Percentiles rank a stretch among this genome's conserved stretches.
Evolutionary conservation across 768 basidiomycete species (phyloP).

Genomic region (Coprinopsis strossmayeri): DNA sequence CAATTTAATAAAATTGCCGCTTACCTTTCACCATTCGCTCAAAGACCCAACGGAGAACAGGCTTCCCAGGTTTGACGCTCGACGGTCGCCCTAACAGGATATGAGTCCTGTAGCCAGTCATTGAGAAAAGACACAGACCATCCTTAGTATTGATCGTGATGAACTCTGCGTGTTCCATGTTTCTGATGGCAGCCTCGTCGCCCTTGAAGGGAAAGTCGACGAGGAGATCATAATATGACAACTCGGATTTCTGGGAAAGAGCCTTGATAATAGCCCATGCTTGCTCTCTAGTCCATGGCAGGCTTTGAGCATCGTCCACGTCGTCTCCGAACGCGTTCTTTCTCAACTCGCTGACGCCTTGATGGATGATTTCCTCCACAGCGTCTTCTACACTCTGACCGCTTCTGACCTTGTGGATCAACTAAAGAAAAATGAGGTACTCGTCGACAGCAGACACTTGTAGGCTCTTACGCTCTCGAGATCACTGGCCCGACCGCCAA

Average conservation of each 20-base stretch:
- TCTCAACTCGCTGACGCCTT: conserved; percentile 75
- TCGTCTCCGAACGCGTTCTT: conserved; percentile 96
- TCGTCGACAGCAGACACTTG: no score
- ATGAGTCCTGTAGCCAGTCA: background rate
- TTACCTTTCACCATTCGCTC: conserved; percentile 71
- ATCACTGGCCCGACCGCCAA: conserved; percentile 90
- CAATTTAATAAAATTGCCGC: conserved; percentile 14
- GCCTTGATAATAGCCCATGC: conserved; percentile 78
- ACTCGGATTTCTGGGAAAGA: conserved; percentile 63
- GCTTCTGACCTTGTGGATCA: conserved; percentile 79
- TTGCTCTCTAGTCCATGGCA: conserved; percentile 84
- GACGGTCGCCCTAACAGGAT: conserved; percentile 67
- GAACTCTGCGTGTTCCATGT: conserved; percentile 85
- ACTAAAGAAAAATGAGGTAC: no score
- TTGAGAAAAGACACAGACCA: conserved; percentile 35
- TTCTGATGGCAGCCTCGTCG: conserved; percentile 73
- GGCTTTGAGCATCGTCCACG: conserved; percentile 72
- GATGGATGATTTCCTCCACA: conserved; percentile 82
- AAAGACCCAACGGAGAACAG: conserved; percentile 83
- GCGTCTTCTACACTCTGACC: conserved; percentile 71
- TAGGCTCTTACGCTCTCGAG: conserved; percentile 78
- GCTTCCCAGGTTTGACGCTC: conserved; percentile 82
- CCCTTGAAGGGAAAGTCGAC: conserved; percentile 87
- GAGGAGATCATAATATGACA: conserved; percentile 74
- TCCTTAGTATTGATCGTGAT: conserved; percentile 75